Base-by-base conservation (phyloP, 1,139 yeast species). In the Hemisphaericaspora subhashii region DNA sequence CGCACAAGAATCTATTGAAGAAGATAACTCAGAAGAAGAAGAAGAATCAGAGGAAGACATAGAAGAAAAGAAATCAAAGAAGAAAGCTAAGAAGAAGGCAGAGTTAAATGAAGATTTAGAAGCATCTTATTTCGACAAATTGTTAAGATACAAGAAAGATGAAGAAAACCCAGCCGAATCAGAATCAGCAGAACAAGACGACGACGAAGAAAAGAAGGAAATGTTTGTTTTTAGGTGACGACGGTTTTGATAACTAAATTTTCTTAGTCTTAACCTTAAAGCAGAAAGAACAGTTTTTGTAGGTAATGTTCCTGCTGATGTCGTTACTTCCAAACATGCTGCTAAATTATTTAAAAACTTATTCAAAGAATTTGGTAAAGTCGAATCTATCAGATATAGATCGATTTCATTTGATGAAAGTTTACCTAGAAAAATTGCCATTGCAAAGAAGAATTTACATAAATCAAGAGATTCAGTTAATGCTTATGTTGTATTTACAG, bases 401-500 rank as follows among this genome's bases (percentile, higher is more conserved):
- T 89, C 98, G 2, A 85, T 94, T 51, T 88, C 96, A 2, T 88
- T 90, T 50, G 83, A 85, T 38, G 95, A 89, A 54, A 81, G 87
- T 29, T 72, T 89, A 41, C 98, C 98, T 31, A 79, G 97, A 59
- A 90, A 90, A 58, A 89, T 87, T 26, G 98, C 98, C 2, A 89
- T 82, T 59, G 86, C 87, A 40, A 79, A 82, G 52, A 88, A 87
- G 55, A 80, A 84, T 46, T 72, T 90, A 44, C 95, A 90, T 57
- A 73, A 80, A 36, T 74, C 82, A 27, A 75, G 95, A 58, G 92
- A 86, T 42, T 79, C 94, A 1, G 77, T 88, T 33, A 92, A 94
- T 59, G 90, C 96, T 9, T 94, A 94, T 57, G 73, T 92, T 38
- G 98, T 92, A 4, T 90, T 74, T 63, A 69, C 69, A 39, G 76